phyloP scores from a whole-genome alignment of 352 stramenopile genomes.

The Phytophthora cactorum region DNA sequence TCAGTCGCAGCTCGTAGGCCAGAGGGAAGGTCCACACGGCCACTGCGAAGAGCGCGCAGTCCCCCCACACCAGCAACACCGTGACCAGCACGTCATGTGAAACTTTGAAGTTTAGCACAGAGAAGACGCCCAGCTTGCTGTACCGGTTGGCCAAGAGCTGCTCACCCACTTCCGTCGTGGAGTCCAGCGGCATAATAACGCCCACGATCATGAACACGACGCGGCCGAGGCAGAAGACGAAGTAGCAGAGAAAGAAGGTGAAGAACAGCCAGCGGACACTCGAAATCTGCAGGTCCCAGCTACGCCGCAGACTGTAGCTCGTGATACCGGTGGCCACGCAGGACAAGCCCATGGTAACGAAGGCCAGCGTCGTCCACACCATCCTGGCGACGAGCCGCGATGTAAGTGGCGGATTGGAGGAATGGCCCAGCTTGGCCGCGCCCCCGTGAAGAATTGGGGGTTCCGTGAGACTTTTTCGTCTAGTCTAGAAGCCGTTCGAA shows the following conservation, averaged over 20 bases:
- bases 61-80: slow-evolving; percentile 38
- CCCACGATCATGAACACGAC: slow-evolving; percentile 49
- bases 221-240: slow-evolving; percentile 38
- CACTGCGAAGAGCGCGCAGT: slow-evolving; percentile 47
- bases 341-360: slow-evolving; percentile 36
- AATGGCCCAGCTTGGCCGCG: not conserved
- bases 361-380: slow-evolving; percentile 42
- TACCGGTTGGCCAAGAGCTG: slow-evolving; percentile 28
- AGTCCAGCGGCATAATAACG: slow-evolving; percentile 23
- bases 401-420: slow-evolving; percentile 2
- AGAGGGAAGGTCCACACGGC: slow-evolving; percentile 56
- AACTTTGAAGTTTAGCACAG: slow-evolving; percentile 49
- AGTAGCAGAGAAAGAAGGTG: slow-evolving; percentile 59
- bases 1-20: slow-evolving; percentile 46
- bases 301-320: slow-evolving; percentile 43
- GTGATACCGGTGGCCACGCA: slow-evolving; percentile 47
- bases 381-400: slow-evolving; percentile 2
- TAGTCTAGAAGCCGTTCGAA: slow-evolving; percentile 25
- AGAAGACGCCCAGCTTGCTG: slow-evolving; percentile 44
- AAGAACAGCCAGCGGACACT: slow-evolving; percentile 72
- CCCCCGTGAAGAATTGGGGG: not conserved
- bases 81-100: slow-evolving; percentile 37
- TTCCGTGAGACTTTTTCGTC: slow-evolving; percentile 16
- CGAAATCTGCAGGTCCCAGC: slow-evolving; percentile 58
- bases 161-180: slow-evolving; percentile 12